Evolutionary conservation across 768 basidiomycete genomes (phyloP).

Genomic region (Termitomyces sp.): DNA sequence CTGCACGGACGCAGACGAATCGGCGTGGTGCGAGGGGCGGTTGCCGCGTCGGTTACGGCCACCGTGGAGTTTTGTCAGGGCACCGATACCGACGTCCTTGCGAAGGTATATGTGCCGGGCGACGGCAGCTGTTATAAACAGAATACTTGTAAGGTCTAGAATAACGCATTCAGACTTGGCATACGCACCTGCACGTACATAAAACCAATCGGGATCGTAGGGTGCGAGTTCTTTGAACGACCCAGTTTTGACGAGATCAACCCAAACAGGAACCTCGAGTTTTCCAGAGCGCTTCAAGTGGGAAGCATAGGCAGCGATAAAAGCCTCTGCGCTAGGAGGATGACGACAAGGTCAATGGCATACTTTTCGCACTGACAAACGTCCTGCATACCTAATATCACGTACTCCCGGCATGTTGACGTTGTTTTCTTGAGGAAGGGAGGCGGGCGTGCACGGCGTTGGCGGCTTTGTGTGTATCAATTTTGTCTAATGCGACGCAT

Average conservation of each 20-base stretch:
- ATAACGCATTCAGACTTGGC: neutral
- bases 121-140: conserved; percentile 63
- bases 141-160: neutral
- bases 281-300: conserved; percentile 98
- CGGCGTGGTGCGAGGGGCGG: conserved; percentile 92
- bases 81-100: conserved; percentile 93
- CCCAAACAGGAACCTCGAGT: conserved; percentile 98
- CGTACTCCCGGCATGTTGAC: conserved; percentile 76
- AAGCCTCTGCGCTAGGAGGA: conserved; percentile 74
- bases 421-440: conserved; percentile 40
- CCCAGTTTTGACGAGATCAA: conserved; percentile 97
- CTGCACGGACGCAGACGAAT: conserved; percentile 83
- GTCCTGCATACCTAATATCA: conserved; percentile 59
- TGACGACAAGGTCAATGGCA: conserved; percentile 16
- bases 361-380: conserved; percentile 1
- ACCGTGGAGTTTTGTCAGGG: conserved; percentile 94
- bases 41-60: conserved; percentile 93
- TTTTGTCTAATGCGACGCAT: conserved; percentile 20
- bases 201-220: conserved; percentile 99
- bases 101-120: conserved; percentile 99
- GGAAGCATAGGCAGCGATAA: conserved; percentile 91
- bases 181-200: conserved; percentile 89
- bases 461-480: conserved; percentile 42
- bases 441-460: conserved; percentile 42
- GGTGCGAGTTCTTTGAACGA: conserved; percentile 97